A percentile compares a stretch with the other conserved stretches of the same genome.
Conservation (phyloP, 768 basidiomycete species). For the Cantharellus cinnabarinus region DNA sequence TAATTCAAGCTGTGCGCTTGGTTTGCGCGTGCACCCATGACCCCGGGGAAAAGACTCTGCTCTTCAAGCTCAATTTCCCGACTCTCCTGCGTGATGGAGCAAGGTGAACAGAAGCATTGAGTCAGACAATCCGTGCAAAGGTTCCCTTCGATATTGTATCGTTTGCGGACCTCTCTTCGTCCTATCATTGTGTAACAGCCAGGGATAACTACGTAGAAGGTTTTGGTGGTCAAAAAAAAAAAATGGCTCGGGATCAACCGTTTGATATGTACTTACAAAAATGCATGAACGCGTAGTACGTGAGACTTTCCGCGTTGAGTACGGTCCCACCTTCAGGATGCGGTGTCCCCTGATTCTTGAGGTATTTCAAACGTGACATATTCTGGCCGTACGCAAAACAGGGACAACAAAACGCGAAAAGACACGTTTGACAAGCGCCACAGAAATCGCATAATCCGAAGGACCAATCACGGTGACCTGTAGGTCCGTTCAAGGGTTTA, state of each 20-base stretch:
- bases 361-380: constrained; percentile 23
- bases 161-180: not conserved
- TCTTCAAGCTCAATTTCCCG: no score
- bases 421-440: constrained; percentile 13
- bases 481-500: constrained; percentile 9
- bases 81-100: no score
- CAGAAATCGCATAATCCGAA: constrained; percentile 13
- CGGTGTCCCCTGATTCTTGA: constrained; percentile 19
- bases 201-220: constrained; percentile 11
- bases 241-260: not conserved
- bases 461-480: constrained; percentile 19
- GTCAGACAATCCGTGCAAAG: no score
- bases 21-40: no score
- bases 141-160: not conserved
- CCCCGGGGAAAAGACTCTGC: no score
- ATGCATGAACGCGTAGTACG: not conserved
- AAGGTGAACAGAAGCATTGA: no score
- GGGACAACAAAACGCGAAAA: constrained; percentile 22
- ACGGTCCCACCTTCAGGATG: constrained; percentile 20
- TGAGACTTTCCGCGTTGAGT: not conserved
- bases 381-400: constrained; percentile 24
- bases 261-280: not conserved
- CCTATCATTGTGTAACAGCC: not conserved
- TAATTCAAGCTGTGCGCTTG: no score
- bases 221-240: not conserved